Base-by-base conservation (phyloP, 2,329 filamentous ascomycete species). In the Juglanconis sp. region DNA sequence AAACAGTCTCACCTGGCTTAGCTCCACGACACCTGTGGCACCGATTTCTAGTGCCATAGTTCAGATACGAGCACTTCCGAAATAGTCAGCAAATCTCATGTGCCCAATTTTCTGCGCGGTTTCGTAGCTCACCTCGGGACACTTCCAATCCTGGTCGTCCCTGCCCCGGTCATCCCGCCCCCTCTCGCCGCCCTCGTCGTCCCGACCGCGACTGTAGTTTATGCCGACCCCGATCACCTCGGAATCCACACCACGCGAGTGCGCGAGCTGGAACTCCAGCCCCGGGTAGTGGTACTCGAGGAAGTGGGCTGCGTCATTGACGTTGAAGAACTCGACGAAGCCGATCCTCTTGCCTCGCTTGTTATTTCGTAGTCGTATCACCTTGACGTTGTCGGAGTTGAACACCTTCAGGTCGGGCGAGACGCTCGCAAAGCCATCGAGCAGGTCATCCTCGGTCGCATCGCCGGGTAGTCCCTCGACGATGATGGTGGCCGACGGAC, bases 21-120 rank as follows among this genome's bases (percentile, higher is more conserved):
- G 79, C 77, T 9, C 77, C 76, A 66, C 85, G 81, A 68, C 85
- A 88, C 49, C 82, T 79, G 68, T 83, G 86, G 67, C 85, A 88
- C 59, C 79, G 75, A 13, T 74, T 72, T 48, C 85, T 77, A 51
- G 80, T 79, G 5, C 83, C 75, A 65, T 82, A 87, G 66, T 87
- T 88, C 57, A 80, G 73, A 60, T 82, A 75, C 32, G 75, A 72
- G 69, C 83, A 86, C 84, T 86, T 53, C 7, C 4, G 32, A 11
- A 17, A 52, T 11, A 8, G 40, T 63, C 40, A 63, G 52, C 30
- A 35, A 17, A 35, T 35, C 32, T 11, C 3, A 15, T 17, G 13
- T 15, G 13, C 9, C 31, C 17, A 9, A 17, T 31, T 7, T 10
- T 2, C 17, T n/a, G n/a, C 17, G 17, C 17, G 17, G 17, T 24